phyloP scores from a whole-genome alignment of 768 basidiomycete species.

The Tephrocybe sp. region DNA sequence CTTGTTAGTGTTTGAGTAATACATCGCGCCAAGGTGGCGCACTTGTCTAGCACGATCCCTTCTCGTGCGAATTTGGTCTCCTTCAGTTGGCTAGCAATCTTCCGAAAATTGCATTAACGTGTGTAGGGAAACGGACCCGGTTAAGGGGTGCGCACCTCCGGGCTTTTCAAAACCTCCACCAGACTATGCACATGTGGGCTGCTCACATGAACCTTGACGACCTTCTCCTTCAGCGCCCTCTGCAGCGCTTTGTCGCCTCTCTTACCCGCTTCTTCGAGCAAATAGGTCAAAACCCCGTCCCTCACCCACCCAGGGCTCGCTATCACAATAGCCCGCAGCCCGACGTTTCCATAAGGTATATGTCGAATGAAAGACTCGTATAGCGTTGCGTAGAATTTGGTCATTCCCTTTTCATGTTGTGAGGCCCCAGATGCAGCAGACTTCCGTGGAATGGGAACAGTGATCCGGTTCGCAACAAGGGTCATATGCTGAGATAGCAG shows the following conservation, averaged over 20 bases:
- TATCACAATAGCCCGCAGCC: constrained; percentile 88
- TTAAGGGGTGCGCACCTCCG: no score
- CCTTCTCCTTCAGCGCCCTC: constrained; percentile 75
- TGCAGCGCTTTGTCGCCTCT: constrained; percentile 84
- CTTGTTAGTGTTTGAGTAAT: not conserved
- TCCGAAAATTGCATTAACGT: not conserved
- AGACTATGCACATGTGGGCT: constrained; percentile 96
- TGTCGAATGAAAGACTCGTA: constrained; percentile 89
- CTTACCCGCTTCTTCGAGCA: constrained; percentile 77
- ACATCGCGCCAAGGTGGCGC: not conserved
- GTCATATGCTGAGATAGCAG: constrained; percentile 97
- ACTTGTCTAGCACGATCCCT: constrained; percentile 90
- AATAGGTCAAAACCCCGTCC: constrained; percentile 82
- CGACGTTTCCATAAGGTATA: constrained; percentile 75
- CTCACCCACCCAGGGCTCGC: constrained; percentile 97
- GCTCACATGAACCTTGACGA: constrained; percentile 86
- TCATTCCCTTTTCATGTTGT: constrained; percentile 90
- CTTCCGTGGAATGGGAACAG: constrained; percentile 88
- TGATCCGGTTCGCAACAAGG: constrained; percentile 85
- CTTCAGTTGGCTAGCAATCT: constrained; percentile 78
- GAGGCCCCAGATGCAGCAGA: constrained; percentile 77
- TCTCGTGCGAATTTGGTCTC: constrained; percentile 97
- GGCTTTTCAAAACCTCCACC: constrained; percentile 91
- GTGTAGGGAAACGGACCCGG: no score
- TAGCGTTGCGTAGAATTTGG: constrained; percentile 79